Evolutionary conservation across 106 monocot species (phyloP), one percentile per base, ranked within the genome.

Genomic region (Allium sativum): DNA sequence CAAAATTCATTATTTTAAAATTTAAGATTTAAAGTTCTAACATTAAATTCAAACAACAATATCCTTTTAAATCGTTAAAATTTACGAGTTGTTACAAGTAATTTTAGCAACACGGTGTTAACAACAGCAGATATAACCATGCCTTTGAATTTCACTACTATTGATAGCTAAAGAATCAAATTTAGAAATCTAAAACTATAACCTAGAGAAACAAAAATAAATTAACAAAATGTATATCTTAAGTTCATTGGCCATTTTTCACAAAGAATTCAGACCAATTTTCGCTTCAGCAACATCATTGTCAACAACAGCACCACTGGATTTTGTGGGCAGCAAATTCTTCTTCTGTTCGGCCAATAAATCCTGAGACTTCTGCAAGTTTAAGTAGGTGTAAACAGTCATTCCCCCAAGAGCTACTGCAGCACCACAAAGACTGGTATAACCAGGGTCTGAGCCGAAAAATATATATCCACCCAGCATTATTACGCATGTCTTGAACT

Each of bases 401-500:
- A 94, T 94, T 8, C 89, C 94, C 12, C 76, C 58, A 12, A 94
- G 78, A 46, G 94, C 94, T 47, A 72, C 58, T 15, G 81, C 48
- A 48, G 83, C 94, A 12, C 94, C 94, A 16, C 75, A 84, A 7
- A 95, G 69, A 45, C 94, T 95, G 53, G 65, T 61, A 19, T 62
- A 41, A 42, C 94, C 94, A 6, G 89, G 94, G 50, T 90, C 90
- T 3, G 90, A 86, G 10, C 69, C 70, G 61, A 95, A 95, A 57
- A 95, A 64, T 16, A 87, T 46, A 68, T 90, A 95, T 31, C 90
- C 86, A 7, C 81, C 83, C 0, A 95, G 79, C 94, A 95, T 83
- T 52, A 95, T 95, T 10, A 95, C 84, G 21, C 85, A 82, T 2
- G 94, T 95, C 68, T 95, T 95, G 90, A 95, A 95, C 61, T 95